Conservation (phyloP, 345 rosid species). For the Jatropha curcas region DNA sequence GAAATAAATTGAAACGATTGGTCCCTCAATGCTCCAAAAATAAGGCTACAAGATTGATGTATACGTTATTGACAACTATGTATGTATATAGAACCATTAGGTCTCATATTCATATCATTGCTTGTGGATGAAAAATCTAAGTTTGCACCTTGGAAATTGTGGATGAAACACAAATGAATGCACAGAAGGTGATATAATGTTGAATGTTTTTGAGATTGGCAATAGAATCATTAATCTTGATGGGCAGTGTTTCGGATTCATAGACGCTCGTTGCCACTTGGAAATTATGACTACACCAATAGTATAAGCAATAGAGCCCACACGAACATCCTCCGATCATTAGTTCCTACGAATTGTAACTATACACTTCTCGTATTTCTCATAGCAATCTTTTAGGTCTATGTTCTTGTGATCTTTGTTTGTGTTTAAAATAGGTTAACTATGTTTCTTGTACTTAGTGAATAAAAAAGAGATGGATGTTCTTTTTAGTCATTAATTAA, state of each 20-base stretch:
- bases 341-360: neutral
- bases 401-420: too few species aligned
- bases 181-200: neutral
- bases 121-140: neutral
- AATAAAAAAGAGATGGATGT: too few species aligned
- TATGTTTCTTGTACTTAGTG: too few species aligned
- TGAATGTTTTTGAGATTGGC: neutral
- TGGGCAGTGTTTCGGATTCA: neutral
- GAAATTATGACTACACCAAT: neutral
- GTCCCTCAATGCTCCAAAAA: neutral
- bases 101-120: neutral
- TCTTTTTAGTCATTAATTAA: too few species aligned
- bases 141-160: neutral
- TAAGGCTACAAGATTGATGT: neutral
- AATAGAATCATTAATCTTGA: neutral
- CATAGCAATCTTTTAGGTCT: too few species aligned
- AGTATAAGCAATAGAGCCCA: constrained; percentile 7
- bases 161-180: neutral
- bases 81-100: too few species aligned
- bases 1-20: neutral
- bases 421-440: too few species aligned
- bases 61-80: neutral
- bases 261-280: neutral
- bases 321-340: neutral
- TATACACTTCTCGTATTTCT: too few species aligned